phyloP scores from a whole-genome alignment of 139 green algal genomes.

The Tetradesmus obliquus region DNA sequence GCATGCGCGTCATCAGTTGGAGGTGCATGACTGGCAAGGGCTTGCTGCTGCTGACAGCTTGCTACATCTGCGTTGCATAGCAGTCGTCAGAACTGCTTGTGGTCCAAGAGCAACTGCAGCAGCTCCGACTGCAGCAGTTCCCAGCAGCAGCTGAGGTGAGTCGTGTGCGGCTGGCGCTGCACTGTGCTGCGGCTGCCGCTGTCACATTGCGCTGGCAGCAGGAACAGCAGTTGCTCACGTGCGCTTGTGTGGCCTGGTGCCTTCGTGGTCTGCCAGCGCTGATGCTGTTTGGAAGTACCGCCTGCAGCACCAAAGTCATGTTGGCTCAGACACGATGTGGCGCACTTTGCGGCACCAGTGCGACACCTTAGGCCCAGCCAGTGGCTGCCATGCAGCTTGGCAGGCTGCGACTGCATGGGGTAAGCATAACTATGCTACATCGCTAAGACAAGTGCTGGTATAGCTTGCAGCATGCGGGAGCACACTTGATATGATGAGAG shows the following conservation, averaged over 20 bases:
- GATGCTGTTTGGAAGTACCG: conserved; percentile 72
- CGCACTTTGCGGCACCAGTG: too few relatives aligned
- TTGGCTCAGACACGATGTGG: too few relatives aligned
- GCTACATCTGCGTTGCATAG: too few relatives aligned
- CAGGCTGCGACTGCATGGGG: too few relatives aligned
- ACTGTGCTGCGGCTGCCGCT: neutral
- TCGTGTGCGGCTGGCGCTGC: conserved; percentile 58
- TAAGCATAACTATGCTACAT: too few relatives aligned
- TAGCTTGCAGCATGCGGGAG: neutral
- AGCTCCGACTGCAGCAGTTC: neutral
- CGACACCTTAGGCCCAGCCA: too few relatives aligned
- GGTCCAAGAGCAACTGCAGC: too few relatives aligned
- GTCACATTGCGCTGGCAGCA: neutral
- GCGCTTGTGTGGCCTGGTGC: conserved; percentile 83
- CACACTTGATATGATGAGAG: neutral
- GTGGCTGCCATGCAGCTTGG: too few relatives aligned
- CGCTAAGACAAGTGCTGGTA: neutral
- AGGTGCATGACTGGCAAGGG: too few relatives aligned
- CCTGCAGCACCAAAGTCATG: conserved; percentile 30
- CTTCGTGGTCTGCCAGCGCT: conserved; percentile 70
- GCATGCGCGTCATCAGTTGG: too few relatives aligned
- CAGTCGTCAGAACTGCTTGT: too few relatives aligned
- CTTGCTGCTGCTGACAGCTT: too few relatives aligned
- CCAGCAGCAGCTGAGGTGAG: neutral
- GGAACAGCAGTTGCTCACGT: conserved; percentile 40